Percentiles rank a stretch among this genome's conserved stretches.
phyloP scores from a whole-genome alignment of 331 rosid species.

The Rosa hybrid region DNA sequence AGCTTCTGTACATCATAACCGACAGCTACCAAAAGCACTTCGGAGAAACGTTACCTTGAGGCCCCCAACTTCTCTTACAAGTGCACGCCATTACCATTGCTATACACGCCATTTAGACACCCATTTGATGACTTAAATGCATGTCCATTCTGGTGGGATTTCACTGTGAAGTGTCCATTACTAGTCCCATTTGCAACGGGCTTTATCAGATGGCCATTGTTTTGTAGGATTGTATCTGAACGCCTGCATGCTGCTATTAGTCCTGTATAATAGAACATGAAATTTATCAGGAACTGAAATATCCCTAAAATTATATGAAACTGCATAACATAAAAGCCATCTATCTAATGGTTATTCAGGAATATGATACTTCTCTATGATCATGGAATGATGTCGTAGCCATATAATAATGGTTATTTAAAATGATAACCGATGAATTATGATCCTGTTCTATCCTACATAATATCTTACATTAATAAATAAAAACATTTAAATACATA shows the following conservation, averaged over 20 bases:
- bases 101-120: constrained; percentile 49
- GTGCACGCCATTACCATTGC: constrained; percentile 62
- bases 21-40: constrained; percentile 48
- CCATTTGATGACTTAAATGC: constrained; percentile 38
- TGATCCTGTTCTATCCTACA: neutral
- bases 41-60: constrained; percentile 27
- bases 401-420: neutral
- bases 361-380: neutral
- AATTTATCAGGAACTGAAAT: neutral
- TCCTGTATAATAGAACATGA: constrained; percentile 42
- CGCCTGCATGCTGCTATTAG: constrained; percentile 70
- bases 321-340: neutral
- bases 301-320: neutral
- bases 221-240: constrained; percentile 42
- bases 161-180: constrained; percentile 37
- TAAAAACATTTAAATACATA: neutral
- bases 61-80: constrained; percentile 24
- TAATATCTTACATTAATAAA: neutral
- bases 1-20: constrained; percentile 76
- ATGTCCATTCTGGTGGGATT: constrained; percentile 42
- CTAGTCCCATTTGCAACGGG: constrained; percentile 38
- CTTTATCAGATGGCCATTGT: constrained; percentile 32
- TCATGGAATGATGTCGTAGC: neutral
- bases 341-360: neutral
- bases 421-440: neutral